Percentiles rank a stretch among this genome's conserved stretches.
Conservation (phyloP, 1,139 yeast genomes). For the Yamadazyma jaroonii region DNA sequence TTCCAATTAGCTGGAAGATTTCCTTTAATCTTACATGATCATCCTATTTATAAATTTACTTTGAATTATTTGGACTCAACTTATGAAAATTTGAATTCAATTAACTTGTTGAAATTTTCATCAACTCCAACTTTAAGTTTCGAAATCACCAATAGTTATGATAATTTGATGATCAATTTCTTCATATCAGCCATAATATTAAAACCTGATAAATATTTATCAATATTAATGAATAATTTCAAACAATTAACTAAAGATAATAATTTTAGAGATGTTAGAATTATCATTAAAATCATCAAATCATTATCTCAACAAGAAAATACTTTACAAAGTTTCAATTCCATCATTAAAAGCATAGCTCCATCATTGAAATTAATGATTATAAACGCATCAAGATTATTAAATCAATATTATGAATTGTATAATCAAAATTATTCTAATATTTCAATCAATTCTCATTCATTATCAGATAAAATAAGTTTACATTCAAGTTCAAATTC, state of each 20-base stretch:
- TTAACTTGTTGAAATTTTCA: conserved; percentile 14
- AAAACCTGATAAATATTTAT: conserved; percentile 33
- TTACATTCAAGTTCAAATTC: conserved; percentile 7
- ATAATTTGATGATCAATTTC: conserved; percentile 34
- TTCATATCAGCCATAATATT: conserved; percentile 43
- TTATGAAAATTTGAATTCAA: conserved; percentile 23
- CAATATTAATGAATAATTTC: conserved; percentile 23
- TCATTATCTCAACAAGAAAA: conserved; percentile 31
- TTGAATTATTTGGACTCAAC: conserved; percentile 36
- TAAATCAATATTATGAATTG: conserved; percentile 21
- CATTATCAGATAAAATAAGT: conserved; percentile 11
- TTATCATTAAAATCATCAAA: conserved; percentile 39
- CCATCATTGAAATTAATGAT: conserved; percentile 27
- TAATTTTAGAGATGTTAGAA: conserved; percentile 28
- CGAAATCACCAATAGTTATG: conserved; percentile 14
- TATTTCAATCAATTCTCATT: conserved; percentile 9
- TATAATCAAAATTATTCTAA: conserved; percentile 9
- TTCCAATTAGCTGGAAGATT: conserved; percentile 43
- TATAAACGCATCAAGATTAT: conserved; percentile 28
- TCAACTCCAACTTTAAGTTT: conserved; percentile 11
- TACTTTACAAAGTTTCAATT: conserved; percentile 21
- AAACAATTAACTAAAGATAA: conserved; percentile 19
- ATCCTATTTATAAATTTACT: conserved; percentile 46
- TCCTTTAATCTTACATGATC: conserved; percentile 21
- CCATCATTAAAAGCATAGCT: conserved; percentile 23